A percentile compares a stretch with the other conserved stretches of the same genome.
These are phyloP conservation scores for Yamadazyma friedrichii DNA, from an alignment of 1,139 yeast species.

Conservation along the genomic window DNA sequence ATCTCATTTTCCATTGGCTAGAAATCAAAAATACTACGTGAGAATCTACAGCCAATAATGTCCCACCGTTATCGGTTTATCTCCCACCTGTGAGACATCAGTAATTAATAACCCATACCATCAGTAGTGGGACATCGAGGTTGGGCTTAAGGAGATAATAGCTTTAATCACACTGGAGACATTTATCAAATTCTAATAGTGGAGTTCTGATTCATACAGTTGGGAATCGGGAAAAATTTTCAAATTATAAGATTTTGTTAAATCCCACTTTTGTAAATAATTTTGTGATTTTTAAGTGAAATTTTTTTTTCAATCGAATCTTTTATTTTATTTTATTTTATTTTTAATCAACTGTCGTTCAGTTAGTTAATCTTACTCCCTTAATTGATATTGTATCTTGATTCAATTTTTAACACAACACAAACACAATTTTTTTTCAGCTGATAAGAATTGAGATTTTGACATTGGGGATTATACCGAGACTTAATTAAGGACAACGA, in stretches of 20 bases:
- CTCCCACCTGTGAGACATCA: constrained; percentile 9
- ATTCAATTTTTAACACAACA: constrained; percentile 1
- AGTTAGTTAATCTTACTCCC: background rate
- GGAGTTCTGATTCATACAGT: background rate
- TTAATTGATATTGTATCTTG: no score
- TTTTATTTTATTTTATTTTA: background rate
- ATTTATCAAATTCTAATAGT: background rate
- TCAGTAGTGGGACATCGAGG: background rate
- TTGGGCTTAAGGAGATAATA: no score
- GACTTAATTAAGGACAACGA: background rate
- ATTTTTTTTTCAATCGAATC: background rate
- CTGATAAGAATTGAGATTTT: constrained; percentile 1
- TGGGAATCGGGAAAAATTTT: constrained; percentile 4
- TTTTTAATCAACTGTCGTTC: background rate
- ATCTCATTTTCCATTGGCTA: no score
- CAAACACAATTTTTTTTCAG: constrained; percentile 1
- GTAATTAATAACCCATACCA: constrained; percentile 1
- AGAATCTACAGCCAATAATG: constrained; percentile 6
- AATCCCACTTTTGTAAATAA: constrained; percentile 1
- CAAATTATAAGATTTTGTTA: constrained; percentile 4
- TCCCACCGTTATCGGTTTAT: constrained; percentile 11
- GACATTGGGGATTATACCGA: background rate
- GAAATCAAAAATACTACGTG: no score
- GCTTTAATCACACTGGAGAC: background rate
- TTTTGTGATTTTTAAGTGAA: background rate